A percentile compares a stretch with the other conserved stretches of the same genome.
These are phyloP conservation scores for Phytopythium chamaehyphon DNA, from an alignment of 352 stramenopile genomes.

Conservation along the genomic window DNA sequence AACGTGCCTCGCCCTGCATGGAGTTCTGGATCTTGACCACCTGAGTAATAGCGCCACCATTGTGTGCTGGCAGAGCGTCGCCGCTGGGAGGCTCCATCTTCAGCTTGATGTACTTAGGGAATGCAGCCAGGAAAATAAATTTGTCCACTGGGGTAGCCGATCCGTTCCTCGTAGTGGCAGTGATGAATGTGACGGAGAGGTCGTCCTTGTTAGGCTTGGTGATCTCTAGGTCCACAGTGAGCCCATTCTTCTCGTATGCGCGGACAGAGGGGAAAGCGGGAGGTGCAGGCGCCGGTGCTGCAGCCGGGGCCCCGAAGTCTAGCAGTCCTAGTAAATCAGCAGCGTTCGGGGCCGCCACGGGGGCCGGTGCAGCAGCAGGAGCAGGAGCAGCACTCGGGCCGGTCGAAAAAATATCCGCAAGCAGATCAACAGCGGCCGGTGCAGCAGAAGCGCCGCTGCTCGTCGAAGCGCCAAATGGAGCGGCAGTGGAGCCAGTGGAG, in stretches of 20 bases:
- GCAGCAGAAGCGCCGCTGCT: constrained; percentile 12
- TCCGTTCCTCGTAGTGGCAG: constrained; percentile 92
- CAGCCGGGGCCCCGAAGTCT: constrained; percentile 53
- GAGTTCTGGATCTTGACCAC: constrained; percentile 96
- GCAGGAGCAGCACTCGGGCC: constrained; percentile 18
- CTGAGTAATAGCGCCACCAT: constrained; percentile 87
- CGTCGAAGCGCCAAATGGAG: constrained; percentile 13
- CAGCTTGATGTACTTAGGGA: constrained; percentile 98
- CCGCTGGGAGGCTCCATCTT: constrained; percentile 96
- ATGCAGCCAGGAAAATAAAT: constrained; percentile 93
- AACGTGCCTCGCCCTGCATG: constrained; percentile 86
- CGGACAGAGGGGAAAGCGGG: constrained; percentile 60
- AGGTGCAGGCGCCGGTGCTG: constrained; percentile 14
- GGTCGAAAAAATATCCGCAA: constrained; percentile 93
- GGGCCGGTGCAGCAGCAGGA: constrained; percentile 14
- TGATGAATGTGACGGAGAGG: constrained; percentile 89
- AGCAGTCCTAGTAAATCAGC: constrained; percentile 69
- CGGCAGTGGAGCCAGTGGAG: constrained; percentile 19
- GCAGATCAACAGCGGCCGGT: constrained; percentile 79
- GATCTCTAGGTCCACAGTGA: constrained; percentile 90
- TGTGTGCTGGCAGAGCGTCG: constrained; percentile 86
- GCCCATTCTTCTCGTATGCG: constrained; percentile 95
- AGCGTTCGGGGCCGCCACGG: constrained; percentile 18
- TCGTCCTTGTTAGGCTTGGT: constrained; percentile 93
- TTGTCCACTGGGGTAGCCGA: constrained; percentile 84